Evolutionary conservation across 78 protist genomes (phyloP), one percentile per base, ranked within the genome.

Genomic region (Dictyostelium discoideum): DNA sequence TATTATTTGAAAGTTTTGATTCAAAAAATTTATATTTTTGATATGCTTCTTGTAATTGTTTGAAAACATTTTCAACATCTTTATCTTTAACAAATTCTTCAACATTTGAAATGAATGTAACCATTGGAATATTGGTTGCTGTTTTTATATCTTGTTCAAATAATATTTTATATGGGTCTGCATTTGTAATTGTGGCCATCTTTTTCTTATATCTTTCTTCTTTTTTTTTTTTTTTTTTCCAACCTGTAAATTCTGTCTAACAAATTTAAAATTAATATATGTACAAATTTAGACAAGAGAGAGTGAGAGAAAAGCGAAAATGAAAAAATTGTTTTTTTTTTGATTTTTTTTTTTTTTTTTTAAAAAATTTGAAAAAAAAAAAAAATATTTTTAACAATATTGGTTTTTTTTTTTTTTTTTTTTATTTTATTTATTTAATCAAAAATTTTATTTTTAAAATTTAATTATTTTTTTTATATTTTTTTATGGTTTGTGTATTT

Each of bases 11-110:
- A 11, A 90, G 84, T 50, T 90, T 90, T 48, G 60, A 48, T 90
- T 90, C 94, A 72, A 82, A 90, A 82, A 82, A 90, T 73, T 90
- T 90, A 73, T 82, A 90, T 90, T 90, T 90, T 16, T 40, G 24
- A 32, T 90, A 69, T 44, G 82, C 63, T 16, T 90, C 94, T 90
- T 90, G 94, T 69, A 90, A 72, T 69, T 22, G 42, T 72, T 82
- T 90, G 76, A 90, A 90, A 32, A 90, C 87, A 22, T 16, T 10
- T n/a, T 90, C 94, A 46, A 90, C 48, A 2, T 82, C 94, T 82
- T 90, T 90, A 82, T 82, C 94, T 73, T 90, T 90, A 44, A 90
- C 48, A 48, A 67, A 90, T 29, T 60, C 87, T 10, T 90, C 94
- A 24, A 90, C 94, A 82, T 90, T 72, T 63, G 85, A 84, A 72